Conservation (phyloP, 257 asterid species). For the Echium plantagineum region DNA sequence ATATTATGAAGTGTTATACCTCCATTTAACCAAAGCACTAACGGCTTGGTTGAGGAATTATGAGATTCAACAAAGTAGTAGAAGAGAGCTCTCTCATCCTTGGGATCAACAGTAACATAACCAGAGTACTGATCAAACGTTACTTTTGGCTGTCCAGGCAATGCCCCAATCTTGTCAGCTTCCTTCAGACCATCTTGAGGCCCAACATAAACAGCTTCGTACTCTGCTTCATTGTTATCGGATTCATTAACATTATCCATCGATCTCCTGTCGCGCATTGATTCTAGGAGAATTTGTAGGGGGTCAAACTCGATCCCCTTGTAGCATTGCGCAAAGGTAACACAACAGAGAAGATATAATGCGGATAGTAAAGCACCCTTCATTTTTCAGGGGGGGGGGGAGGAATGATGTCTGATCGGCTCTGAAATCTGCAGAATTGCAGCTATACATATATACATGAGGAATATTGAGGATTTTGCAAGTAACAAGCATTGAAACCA, state of each 20-base stretch:
- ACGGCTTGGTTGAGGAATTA: conserved; percentile 18
- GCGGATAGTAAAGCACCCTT: conserved; percentile 11
- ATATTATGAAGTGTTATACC: conserved; percentile 13
- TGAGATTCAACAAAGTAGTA: conserved; percentile 26
- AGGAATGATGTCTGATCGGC: neutral
- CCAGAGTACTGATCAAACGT: conserved; percentile 32
- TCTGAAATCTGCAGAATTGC: neutral
- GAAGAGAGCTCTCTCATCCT: conserved; percentile 24
- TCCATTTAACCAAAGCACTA: conserved; percentile 35
- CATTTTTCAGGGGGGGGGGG: conserved; percentile 15
- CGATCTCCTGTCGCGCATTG: conserved; percentile 1
- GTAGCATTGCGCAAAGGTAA: conserved; percentile 20
- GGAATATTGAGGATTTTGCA: too few species aligned
- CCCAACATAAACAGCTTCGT: conserved; percentile 13
- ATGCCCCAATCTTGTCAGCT: conserved; percentile 14
- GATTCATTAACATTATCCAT: neutral
- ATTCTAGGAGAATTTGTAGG: conserved; percentile 10
- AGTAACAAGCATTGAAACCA: too few species aligned
- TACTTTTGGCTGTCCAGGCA: conserved; percentile 33
- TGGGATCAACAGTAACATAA: conserved; percentile 21
- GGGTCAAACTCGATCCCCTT: conserved; percentile 20
- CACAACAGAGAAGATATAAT: conserved; percentile 17
- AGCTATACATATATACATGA: neutral
- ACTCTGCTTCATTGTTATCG: neutral
- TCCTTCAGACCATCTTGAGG: conserved; percentile 21